Percentiles rank a stretch among this genome's conserved stretches.
Evolutionary conservation across 2,329 filamentous ascomycete species (phyloP).

Genomic region (Epichloe typhina): DNA sequence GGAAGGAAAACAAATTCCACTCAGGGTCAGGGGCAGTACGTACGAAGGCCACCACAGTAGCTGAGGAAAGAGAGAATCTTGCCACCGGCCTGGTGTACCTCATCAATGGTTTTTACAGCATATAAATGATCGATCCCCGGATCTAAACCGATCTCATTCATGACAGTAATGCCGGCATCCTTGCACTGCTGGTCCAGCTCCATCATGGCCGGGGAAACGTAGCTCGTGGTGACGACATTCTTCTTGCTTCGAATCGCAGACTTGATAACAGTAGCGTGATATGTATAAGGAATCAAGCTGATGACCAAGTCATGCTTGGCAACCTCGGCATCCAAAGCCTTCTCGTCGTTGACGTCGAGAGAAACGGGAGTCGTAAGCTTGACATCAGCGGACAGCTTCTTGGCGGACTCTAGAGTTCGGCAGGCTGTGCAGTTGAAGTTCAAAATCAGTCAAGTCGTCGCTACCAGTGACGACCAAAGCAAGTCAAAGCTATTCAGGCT

Average conservation of each 20-base stretch:
- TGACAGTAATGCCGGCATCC: conserved; percentile 86
- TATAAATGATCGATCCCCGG: conserved; percentile 59
- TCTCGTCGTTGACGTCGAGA: conserved; percentile 67
- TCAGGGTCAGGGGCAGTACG: too few relatives aligned
- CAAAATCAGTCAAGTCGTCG: too few relatives aligned
- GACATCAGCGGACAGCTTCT: conserved; percentile 61
- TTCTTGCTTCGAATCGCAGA: conserved; percentile 87
- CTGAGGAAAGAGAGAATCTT: conserved; percentile 72
- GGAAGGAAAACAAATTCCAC: too few relatives aligned
- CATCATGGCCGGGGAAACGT: conserved; percentile 84
- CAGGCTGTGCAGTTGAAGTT: conserved; percentile 43
- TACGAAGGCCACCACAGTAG: conserved; percentile 51
- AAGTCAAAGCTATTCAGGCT: not conserved
- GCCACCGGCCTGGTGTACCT: conserved; percentile 77
- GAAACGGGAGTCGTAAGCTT: conserved; percentile 63
- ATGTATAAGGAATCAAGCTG: conserved; percentile 80
- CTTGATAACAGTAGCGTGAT: conserved; percentile 83
- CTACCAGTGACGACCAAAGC: not conserved
- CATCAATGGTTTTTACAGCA: conserved; percentile 75
- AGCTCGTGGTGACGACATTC: conserved; percentile 89
- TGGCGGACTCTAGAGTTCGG: conserved; percentile 63
- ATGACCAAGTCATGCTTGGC: conserved; percentile 70
- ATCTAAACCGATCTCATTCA: conserved; percentile 85
- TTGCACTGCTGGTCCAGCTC: conserved; percentile 75
- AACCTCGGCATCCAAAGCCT: conserved; percentile 68